Evolutionary conservation across 2,329 filamentous ascomycete genomes (phyloP).

Genomic region (Lasiodiplodia hormozganensis): DNA sequence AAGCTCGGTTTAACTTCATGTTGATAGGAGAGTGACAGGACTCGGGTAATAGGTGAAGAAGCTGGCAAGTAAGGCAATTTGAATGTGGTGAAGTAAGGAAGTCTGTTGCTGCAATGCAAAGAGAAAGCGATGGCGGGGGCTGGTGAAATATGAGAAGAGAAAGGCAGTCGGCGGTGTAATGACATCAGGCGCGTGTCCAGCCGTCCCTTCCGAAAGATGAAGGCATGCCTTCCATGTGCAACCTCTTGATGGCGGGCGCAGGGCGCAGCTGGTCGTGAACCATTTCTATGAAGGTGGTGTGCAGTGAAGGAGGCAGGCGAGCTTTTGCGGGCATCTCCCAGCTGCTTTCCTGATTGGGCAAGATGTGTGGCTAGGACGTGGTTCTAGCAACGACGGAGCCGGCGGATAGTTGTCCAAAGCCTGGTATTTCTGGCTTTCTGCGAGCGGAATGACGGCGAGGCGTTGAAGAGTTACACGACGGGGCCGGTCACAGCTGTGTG

Average conservation of each 20-base stretch:
- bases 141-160: neutral
- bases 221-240: slow-evolving; percentile 1
- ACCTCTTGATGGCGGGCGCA: neutral
- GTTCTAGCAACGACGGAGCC: neutral
- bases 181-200: slow-evolving; percentile 23
- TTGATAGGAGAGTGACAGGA: neutral
- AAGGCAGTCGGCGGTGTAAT: neutral
- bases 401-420: neutral
- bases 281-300: slow-evolving; percentile 3
- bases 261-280: slow-evolving; percentile 3
- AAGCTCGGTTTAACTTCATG: slow-evolving; percentile 19
- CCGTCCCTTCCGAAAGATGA: slow-evolving; percentile 2
- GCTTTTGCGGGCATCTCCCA: neutral
- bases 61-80: neutral
- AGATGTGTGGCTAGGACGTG: neutral
- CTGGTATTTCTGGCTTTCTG: neutral
- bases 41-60: neutral
- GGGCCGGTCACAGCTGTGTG: neutral
- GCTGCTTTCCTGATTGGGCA: neutral
- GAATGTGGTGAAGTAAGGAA: neutral
- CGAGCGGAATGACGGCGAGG: slow-evolving; percentile 25
- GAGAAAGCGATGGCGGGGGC: neutral
- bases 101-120: neutral
- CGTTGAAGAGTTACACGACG: neutral
- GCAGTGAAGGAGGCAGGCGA: slow-evolving; percentile 5